Evolutionary conservation across 2,329 filamentous ascomycete genomes (phyloP), one percentile per base, ranked within the genome.

Genomic region (Keithomyces neogunnii): DNA sequence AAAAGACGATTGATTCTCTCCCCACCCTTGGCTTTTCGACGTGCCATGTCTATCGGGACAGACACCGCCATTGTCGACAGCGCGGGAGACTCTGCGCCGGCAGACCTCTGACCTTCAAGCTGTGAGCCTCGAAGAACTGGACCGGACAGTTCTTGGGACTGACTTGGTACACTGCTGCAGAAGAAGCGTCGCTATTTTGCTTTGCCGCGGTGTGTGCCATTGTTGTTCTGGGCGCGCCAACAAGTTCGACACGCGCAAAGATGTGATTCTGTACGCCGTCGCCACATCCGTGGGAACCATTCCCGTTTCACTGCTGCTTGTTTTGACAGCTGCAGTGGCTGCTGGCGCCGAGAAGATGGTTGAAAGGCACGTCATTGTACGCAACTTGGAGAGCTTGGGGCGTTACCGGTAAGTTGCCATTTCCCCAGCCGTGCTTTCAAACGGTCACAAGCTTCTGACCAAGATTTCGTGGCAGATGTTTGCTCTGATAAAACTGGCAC

Each of bases 91-190:
- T 75, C 76, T 19, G 69, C 81, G 9, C 76, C 78, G 9, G 78
- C 77, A 8, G 78, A 81, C 59, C 64, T 81, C 7, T 69, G 76
- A 49, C 53, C 73, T 79, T 53, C 72, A 80, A 50, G 73, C 70
- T 31, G 76, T 84, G 66, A 85, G 85, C 60, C 71, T 82, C 39
- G 79, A 81, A 54, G 9, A 57, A 59, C 3, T 54, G 48, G 4
- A 4, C 60, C 4, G 63, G 64, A 4, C 63, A 70, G 48, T 74
- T 78, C 55, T 73, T 79, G 32, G 75, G 69, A 6, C 58, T 72
- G 26, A 64, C 58, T 2, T n/a, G 84, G 84, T 29, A 88, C 85
- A 3, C 85, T 85, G 1, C 70, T 88, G 38, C 82, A 87, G 62
- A 78, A 80, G 53, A 86, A 84, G 60, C 69, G 29, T 67, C 80